Evolutionary conservation across 1,284 basidiomycete species (phyloP).

Genomic region (Microbotryomycetes sp.): DNA sequence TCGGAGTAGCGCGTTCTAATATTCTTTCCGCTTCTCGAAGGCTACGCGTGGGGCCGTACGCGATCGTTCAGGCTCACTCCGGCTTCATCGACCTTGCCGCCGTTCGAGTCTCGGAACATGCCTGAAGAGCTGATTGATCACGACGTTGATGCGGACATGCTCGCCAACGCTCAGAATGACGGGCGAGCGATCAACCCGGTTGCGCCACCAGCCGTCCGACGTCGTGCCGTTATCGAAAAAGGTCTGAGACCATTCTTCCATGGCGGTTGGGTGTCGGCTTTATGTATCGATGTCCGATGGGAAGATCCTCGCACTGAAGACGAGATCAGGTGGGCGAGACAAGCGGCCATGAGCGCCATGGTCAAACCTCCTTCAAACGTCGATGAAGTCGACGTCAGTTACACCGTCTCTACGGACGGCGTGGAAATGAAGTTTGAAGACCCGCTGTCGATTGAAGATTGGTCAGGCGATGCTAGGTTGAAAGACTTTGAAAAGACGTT

Average conservation of each 20-base stretch:
- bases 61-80: not conserved
- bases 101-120: not conserved
- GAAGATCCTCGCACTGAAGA: not conserved
- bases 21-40: not conserved
- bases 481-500: conserved; percentile 16
- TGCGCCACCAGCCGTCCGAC: not conserved
- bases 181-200: not conserved
- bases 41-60: conserved; percentile 19
- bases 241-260: conserved; percentile 22
- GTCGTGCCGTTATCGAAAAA: conserved; percentile 19
- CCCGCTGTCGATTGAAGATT: conserved; percentile 10
- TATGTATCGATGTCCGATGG: conserved; percentile 11
- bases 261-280: conserved; percentile 9
- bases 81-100: not conserved
- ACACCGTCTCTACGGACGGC: conserved; percentile 12
- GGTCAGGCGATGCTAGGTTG: conserved; percentile 17
- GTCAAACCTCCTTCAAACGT: not conserved
- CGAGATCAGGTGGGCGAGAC: not conserved
- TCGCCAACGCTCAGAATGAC: conserved; percentile 16
- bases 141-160: conserved; percentile 21
- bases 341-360: not conserved
- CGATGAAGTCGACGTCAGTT: conserved; percentile 15
- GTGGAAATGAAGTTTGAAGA: conserved; percentile 11
- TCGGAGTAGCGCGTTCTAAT: not conserved
- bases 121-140: conserved; percentile 8